phyloP scores from a whole-genome alignment of 352 stramenopile species.

The Peronospora tabacina region DNA sequence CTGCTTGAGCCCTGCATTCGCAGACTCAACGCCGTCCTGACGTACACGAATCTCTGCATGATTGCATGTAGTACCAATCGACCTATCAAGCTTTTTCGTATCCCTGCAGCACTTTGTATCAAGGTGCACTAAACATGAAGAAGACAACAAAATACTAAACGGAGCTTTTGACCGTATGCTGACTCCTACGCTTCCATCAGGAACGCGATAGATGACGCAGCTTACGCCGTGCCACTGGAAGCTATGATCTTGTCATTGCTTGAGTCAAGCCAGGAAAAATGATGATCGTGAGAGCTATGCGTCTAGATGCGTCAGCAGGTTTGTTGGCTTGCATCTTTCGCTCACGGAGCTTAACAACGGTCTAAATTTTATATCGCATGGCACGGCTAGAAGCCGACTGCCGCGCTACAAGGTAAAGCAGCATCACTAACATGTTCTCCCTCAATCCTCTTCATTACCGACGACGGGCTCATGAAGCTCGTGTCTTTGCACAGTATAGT shows the following conservation, averaged over 20 bases:
- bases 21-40: conserved; percentile 89
- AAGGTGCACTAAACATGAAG: conserved; percentile 43
- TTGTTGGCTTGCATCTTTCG: conserved; percentile 93
- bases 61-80: conserved; percentile 98
- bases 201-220: conserved; percentile 92
- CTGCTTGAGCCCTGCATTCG: conserved; percentile 91
- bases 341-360: conserved; percentile 97
- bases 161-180: conserved; percentile 91
- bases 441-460: no score
- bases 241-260: conserved; percentile 93
- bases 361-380: conserved; percentile 93
- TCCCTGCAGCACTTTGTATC: conserved; percentile 87
- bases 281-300: conserved; percentile 31
- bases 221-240: conserved; percentile 96
- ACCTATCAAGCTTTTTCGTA: conserved; percentile 89
- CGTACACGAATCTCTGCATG: conserved; percentile 89
- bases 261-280: conserved; percentile 71
- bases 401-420: conserved; percentile 81
- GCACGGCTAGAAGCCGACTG: conserved; percentile 78
- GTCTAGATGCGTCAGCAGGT: conserved; percentile 84
- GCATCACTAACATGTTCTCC: conserved; percentile 92
- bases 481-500: no score
- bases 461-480: no score
- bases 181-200: conserved; percentile 77
- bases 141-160: conserved; percentile 66